Conservation (phyloP, 1,284 basidiomycete genomes). For the Wolfiporia cocos region DNA sequence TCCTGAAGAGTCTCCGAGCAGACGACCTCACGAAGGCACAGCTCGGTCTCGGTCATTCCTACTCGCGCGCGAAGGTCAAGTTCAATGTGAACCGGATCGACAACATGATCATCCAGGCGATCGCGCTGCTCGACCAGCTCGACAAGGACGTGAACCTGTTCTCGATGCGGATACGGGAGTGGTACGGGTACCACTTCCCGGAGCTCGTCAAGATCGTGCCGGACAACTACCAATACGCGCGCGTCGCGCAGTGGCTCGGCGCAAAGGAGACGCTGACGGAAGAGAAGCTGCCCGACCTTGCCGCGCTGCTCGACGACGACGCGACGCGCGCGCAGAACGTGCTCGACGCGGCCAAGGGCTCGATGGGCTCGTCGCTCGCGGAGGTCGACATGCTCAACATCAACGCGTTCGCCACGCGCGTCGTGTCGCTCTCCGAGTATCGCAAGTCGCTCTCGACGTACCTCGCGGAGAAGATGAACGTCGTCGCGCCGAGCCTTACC, state of each 20-base stretch:
- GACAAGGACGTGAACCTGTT: slow-evolving; percentile 99
- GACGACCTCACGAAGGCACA: slow-evolving; percentile 92
- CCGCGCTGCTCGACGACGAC: slow-evolving; percentile 85
- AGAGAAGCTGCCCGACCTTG: slow-evolving; percentile 76
- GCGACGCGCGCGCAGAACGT: slow-evolving; percentile 88
- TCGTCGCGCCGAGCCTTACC: slow-evolving; percentile 93
- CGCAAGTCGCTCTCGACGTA: slow-evolving; percentile 89
- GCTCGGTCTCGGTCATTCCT: slow-evolving; percentile 96
- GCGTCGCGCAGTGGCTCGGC: slow-evolving; percentile 82
- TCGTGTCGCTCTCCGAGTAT: slow-evolving; percentile 91
- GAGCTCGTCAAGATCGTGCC: slow-evolving; percentile 93
- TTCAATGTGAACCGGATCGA: slow-evolving; percentile 99
- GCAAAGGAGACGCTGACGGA: slow-evolving; percentile 80
- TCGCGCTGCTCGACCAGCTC: slow-evolving; percentile 96
- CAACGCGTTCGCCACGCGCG: slow-evolving; percentile 85
- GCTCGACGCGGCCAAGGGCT: slow-evolving; percentile 89
- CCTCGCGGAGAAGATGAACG: slow-evolving; percentile 96
- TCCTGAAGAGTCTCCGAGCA: slow-evolving; percentile 84
- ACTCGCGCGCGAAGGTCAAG: slow-evolving; percentile 97
- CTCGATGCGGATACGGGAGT: slow-evolving; percentile 96
- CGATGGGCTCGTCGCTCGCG: slow-evolving; percentile 92
- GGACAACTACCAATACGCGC: slow-evolving; percentile 96
- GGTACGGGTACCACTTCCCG: slow-evolving; percentile 99
- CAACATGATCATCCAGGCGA: slow-evolving; percentile 99
- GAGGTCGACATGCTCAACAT: slow-evolving; percentile 98